Evolutionary conservation across 306 rosid genomes (phyloP), one percentile per base, ranked within the genome.

Genomic region (Vicia faba): DNA sequence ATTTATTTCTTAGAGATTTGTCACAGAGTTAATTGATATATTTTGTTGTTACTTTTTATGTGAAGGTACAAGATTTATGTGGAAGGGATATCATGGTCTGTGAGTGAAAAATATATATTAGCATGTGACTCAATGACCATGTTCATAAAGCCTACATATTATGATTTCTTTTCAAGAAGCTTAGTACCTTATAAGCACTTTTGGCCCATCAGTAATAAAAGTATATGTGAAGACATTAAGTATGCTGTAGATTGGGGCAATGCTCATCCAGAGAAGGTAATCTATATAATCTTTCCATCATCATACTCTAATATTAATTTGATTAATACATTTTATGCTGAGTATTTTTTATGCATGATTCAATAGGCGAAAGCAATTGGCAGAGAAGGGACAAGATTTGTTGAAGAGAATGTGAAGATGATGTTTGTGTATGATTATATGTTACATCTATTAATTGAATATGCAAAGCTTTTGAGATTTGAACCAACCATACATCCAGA

Each of bases 341-440:
- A 23, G 14, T 53, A 11, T 6, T 53, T 51, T 53, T 11, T 20
- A 25, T 53, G 33, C 58, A 51, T 26, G 3, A 26, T 26, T 26
- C 18, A 26, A 26, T 16, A 80, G 84, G 84, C 85, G 60, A 36
- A 74, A 49, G 71, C 4, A 0, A 74, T 82, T 66, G 86, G 83
- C 31, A 63, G 29, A 60, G 61, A n/a, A 18, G 86, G 68, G 35
- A 41, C 51, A 20, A 74, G 11, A 0, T 82, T 55, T 33, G n/a
- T 78, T 5, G 57, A 62, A 14, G 83, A 82, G 55, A 58, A 82
- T 4, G 29, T 82, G n/a, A 75, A 63, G 25, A 78, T 82, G 76
- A 69, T 62, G 10, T 71, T 66, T 25, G 86, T 82, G 57, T 82
- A 82, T 54, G 86, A 78, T 62, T 82, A 75, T 39, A 78, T 67